Evolutionary conservation across 1,284 basidiomycete species (phyloP), one percentile per base, ranked within the genome.

Genomic region (Cryptococcus floricola): DNA sequence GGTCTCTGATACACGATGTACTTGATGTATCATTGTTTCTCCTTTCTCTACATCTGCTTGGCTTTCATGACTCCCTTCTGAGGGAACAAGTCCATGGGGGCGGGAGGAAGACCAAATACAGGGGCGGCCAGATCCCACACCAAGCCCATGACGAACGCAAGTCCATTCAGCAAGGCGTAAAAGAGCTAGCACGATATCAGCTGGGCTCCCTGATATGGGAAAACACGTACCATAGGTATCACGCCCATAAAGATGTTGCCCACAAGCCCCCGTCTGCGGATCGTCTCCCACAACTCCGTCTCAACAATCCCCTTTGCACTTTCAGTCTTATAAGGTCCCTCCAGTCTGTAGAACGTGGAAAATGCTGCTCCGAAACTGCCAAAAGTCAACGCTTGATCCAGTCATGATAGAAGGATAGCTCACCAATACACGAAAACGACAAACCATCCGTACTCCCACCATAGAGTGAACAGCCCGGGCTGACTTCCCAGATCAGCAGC

Each of bases 161-260:
- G 6, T 5, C 73, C 60, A 53, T 79, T 80, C 52, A 80, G 60
- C n/a, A 65, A 49, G 10, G 71, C 77, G 53, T 80, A 80, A 58
- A 80, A 80, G 5, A 57, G 55, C 67, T 69, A 47, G 18, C 12
- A 48, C 37, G 47, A 39, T 41, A 44, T 14, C 7, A 38, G 4
- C 13, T 18, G 18, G 14, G 3, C 38, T 31, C 18, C 13, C 23
- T 2, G 38, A 27, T 7, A 34, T 34, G 10, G 7, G 5, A 14
- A 27, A 18, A 10, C 14, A 63, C 67, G 56, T 6, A 78, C 63
- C 81, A 84, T 83, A 0, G 82, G 82, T 19, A 84, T 80, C 13
- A 84, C 65, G 4, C 84, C 85, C 84, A 86, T 85, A 51, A 82
- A 70, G 4, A 86, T 56, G 64, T 86, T 86, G 0, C 85, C 85